Evolutionary conservation across 2,329 filamentous ascomycete genomes (phyloP), one percentile per base, ranked within the genome.

Genomic region (Lasiodiplodia theobromae): DNA sequence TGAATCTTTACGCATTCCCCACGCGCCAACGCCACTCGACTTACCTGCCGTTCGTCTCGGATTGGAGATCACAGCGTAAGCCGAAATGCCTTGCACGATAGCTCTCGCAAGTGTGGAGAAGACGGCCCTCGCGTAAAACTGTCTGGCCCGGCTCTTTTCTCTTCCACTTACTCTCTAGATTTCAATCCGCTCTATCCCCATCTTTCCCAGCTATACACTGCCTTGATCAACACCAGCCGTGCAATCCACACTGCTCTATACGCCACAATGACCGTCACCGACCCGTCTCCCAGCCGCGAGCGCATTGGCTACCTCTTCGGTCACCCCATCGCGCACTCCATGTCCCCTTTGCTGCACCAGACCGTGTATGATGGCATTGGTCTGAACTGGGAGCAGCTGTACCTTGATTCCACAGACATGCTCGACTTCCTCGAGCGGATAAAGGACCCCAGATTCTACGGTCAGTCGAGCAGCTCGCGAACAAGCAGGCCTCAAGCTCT

Each of bases 401-500:
- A 82, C 7, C 77, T 87, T 25, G 80, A 82, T 57, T 83, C 82
- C 4, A 78, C 76, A 37, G 80, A 84, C 69, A 82, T 84, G 73
- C 71, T 72, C 3, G 75, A 81, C 16, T 84, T 84, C 70, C 75
- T 84, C 5, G 65, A 75, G 11, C 80, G 91, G 8, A 83, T 87
- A 40, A 82, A 83, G 69, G 80, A 89, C 71, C 85, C 86, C 18
- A 82, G 85, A 71, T 91, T 89, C 77, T 90, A 89, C 74, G 89
- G 89, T 86, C 10, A 12, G 38, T 51, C 49, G 21, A 16, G 63
- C 52, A 44, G 63, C 49, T 49, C 63, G 14, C 28, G 23, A 16
- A 40, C 28, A 23, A 31, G 37, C 51, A 47, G 58, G 12, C 44
- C 47, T 7, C 21, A 25, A 49, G 38, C 8, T 10, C 7, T 12